These are phyloP conservation scores for Blastobotrys buckinghamii DNA, from an alignment of 1,139 yeast genomes.

Conservation along the genomic window DNA sequence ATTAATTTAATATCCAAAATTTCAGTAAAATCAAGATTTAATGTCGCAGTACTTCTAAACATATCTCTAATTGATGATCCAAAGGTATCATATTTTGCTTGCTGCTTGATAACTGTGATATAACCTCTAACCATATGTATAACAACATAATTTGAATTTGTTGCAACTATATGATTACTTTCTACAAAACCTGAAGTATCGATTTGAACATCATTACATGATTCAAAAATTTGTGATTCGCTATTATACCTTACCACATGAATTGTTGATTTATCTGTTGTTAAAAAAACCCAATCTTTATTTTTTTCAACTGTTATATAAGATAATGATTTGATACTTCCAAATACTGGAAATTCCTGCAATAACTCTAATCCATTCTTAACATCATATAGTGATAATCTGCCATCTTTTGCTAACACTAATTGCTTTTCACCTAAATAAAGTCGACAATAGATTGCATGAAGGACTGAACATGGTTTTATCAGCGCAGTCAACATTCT, in stretches of 20 bases:
- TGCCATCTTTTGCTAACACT: constrained; percentile 12
- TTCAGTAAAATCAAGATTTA: constrained; percentile 13
- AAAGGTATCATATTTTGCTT: background rate
- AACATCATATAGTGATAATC: constrained; percentile 12
- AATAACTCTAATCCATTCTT: constrained; percentile 14
- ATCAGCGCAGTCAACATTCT: constrained; percentile 11
- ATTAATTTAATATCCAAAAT: constrained; percentile 14
- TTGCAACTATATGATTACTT: constrained; percentile 2
- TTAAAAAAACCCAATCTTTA: constrained; percentile 14
- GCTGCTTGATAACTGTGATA: constrained; percentile 9
- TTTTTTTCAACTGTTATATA: constrained; percentile 13
- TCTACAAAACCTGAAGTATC: background rate
- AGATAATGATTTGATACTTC: constrained; percentile 11
- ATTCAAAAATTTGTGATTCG: constrained; percentile 11
- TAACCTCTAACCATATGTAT: constrained; percentile 10
- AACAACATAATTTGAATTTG: constrained; percentile 1
- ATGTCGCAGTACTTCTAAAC: background rate
- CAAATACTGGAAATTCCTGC: constrained; percentile 15
- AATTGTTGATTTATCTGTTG: constrained; percentile 11
- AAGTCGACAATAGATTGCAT: constrained; percentile 9
- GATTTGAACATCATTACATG: background rate
- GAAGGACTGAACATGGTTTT: constrained; percentile 10
- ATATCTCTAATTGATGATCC: background rate
- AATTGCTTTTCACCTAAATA: constrained; percentile 9
- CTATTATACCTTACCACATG: constrained; percentile 13